Conservation (phyloP, 2,329 filamentous ascomycete species). For the Geosmithia putterillii region DNA sequence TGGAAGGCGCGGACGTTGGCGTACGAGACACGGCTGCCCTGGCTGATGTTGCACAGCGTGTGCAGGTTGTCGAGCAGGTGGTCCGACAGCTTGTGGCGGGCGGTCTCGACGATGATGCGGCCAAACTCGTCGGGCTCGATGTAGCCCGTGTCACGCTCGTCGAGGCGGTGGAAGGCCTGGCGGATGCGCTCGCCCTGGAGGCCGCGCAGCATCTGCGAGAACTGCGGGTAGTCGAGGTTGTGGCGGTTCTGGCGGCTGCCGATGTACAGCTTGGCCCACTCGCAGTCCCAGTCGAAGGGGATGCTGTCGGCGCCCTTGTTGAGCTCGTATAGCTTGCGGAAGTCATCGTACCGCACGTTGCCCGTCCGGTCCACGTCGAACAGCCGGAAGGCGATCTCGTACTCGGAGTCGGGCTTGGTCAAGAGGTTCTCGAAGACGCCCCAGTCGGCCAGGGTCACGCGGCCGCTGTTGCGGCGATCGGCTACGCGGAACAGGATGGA, state of each 20-base stretch:
- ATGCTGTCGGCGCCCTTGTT: constrained; percentile 80
- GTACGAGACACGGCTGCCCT: constrained; percentile 89
- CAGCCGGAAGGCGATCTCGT: constrained; percentile 94
- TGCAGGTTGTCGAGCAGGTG: constrained; percentile 84
- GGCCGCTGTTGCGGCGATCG: constrained; percentile 63
- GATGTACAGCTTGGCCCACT: constrained; percentile 92
- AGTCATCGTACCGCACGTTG: constrained; percentile 78
- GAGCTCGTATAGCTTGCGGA: constrained; percentile 72
- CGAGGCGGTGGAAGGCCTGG: constrained; percentile 86
- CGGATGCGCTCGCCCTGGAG: constrained; percentile 91
- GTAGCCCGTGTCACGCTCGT: constrained; percentile 85
- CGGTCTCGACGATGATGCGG: constrained; percentile 87
- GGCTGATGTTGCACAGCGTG: constrained; percentile 88
- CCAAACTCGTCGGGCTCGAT: constrained; percentile 95
- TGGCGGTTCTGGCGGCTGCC: constrained; percentile 80
- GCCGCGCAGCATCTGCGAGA: constrained; percentile 94
- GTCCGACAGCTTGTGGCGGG: constrained; percentile 92
- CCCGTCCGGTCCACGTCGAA: constrained; percentile 83
- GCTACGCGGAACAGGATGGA: constrained; percentile 86
- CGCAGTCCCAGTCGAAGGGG: constrained; percentile 92
- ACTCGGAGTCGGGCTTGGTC: constrained; percentile 89
- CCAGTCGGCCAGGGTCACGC: constrained; percentile 76
- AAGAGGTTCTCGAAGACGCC: constrained; percentile 88
- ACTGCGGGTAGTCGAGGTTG: constrained; percentile 88
- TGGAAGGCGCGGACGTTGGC: constrained; percentile 96